phyloP scores from a whole-genome alignment of 768 basidiomycete species.

The Amanita polypyramis region DNA sequence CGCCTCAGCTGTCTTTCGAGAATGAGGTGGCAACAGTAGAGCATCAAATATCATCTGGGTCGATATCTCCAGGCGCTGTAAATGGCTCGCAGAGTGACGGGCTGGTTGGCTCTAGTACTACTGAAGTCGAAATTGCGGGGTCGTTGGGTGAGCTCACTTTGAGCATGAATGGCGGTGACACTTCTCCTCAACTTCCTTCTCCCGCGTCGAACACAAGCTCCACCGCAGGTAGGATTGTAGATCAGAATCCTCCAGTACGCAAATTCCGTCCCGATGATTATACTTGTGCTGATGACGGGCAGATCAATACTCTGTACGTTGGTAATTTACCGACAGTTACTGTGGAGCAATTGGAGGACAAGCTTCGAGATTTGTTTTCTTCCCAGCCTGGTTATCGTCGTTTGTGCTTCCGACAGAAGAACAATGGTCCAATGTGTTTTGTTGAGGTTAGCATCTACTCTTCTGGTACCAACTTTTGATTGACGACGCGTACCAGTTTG shows the following conservation, averaged over 20 bases:
- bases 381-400: slow-evolving; percentile 79
- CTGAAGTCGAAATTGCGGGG: slow-evolving; percentile 24
- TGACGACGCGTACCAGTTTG: slow-evolving; percentile 48
- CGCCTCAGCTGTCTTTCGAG: background rate
- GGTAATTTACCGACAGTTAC: slow-evolving; percentile 84
- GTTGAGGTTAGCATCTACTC: slow-evolving; percentile 60
- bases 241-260: slow-evolving; percentile 90
- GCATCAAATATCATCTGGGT: slow-evolving; percentile 15
- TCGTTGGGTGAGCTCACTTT: slow-evolving; percentile 40
- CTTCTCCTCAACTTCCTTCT: slow-evolving; percentile 69
- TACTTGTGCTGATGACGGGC: slow-evolving; percentile 1
- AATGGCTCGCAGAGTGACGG: slow-evolving; percentile 17
- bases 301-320: slow-evolving; percentile 99
- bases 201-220: slow-evolving; percentile 58
- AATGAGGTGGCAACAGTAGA: background rate
- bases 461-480: slow-evolving; percentile 50
- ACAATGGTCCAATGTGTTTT: slow-evolving; percentile 98
- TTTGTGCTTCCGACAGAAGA: slow-evolving; percentile 92
- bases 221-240: slow-evolving; percentile 39
- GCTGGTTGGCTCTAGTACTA: slow-evolving; percentile 10
- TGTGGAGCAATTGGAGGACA: slow-evolving; percentile 78
- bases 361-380: slow-evolving; percentile 72
- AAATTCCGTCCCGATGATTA: slow-evolving; percentile 5
- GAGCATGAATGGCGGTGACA: slow-evolving; percentile 41
- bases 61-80: slow-evolving; percentile 22